Evolutionary conservation across 208 protist species (phyloP), one percentile per base, ranked within the genome.

Genomic region (Leishmania guyanensis): DNA sequence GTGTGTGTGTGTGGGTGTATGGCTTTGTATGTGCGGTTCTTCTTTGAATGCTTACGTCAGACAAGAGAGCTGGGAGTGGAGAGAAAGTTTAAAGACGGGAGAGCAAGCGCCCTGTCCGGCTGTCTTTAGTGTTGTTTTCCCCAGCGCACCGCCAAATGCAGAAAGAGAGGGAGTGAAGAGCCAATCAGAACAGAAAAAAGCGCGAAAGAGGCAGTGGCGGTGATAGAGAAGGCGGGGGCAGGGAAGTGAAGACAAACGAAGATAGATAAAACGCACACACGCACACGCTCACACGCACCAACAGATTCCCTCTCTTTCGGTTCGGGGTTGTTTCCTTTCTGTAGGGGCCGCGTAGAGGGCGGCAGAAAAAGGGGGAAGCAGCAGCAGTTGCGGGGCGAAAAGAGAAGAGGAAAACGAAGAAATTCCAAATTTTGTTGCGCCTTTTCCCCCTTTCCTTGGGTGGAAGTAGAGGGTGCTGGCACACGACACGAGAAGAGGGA

Each of bases 361-460:
- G 20, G 26, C 58, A 64, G 20, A 64, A 17, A 62, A 64, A 17
- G 26, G 58, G 58, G 58, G 64, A 48, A 82, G 22, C 56, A 14
- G 43, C 43, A 51, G 29, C 16, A 60, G 46, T 46, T 54, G 29
- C 29, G 53, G 33, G 17, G 46, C 46, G 43, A 50, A 64, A 33
- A 46, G 33, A 56, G 66, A 83, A 70, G 33, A 75, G 77, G 79
- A 9, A 75, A 83, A 69, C 0, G 79, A 82, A n/a, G 62, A 54
- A 14, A 20, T 72, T 54, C 71, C 16, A 64, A 64, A 17, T 29
- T 8, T 3, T 64, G 26, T 17, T 17, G 58, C 26, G 20, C 3
- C 26, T 64, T 64, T n/a, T n/a, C 70, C 5, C 20, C 48, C 70
- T 22, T 36, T 68, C 33, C 20, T 46, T 46, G 43, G 43, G 9